phyloP scores from a whole-genome alignment of 2,329 filamentous ascomycete genomes.

The Capronia coronata region DNA sequence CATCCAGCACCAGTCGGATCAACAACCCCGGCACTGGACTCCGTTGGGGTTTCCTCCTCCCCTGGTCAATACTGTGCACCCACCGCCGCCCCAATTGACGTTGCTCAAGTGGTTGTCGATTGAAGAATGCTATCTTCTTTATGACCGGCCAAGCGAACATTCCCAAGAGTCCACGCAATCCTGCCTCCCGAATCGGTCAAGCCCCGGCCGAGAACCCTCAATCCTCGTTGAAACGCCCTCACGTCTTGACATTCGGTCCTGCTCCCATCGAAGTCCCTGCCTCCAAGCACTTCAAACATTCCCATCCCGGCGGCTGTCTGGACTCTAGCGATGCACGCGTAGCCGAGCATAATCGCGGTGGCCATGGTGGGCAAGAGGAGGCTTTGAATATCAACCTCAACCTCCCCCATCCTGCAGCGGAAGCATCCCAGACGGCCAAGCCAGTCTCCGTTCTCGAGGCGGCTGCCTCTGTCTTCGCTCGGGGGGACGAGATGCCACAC shows the following conservation, averaged over 20 bases:
- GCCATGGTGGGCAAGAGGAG: constrained; percentile 14
- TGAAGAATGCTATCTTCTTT: constrained; percentile 3
- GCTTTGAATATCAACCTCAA: background rate
- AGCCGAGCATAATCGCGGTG: constrained; percentile 2
- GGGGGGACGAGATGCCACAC: constrained; percentile 5
- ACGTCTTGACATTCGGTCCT: constrained; percentile 4
- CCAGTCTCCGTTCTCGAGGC: constrained; percentile 14
- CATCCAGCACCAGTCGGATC: background rate
- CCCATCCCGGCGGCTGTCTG: background rate
- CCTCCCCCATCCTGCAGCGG: background rate
- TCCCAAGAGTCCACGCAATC: constrained; percentile 1
- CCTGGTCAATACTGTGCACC: background rate
- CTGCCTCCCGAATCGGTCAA: background rate
- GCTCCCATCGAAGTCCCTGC: constrained; percentile 5
- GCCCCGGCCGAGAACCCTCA: background rate
- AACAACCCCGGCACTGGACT: background rate
- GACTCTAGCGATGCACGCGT: constrained; percentile 2
- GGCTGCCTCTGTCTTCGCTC: constrained; percentile 9
- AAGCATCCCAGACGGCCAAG: background rate
- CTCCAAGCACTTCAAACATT: constrained; percentile 12
- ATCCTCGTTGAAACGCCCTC: constrained; percentile 14
- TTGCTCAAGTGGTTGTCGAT: background rate
- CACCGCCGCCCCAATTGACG: background rate
- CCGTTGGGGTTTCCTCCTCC: background rate
- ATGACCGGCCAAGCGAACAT: constrained; percentile 10